These are phyloP conservation scores for Boletus bicolor DNA, from an alignment of 768 basidiomycete species.

Conservation along the genomic window DNA sequence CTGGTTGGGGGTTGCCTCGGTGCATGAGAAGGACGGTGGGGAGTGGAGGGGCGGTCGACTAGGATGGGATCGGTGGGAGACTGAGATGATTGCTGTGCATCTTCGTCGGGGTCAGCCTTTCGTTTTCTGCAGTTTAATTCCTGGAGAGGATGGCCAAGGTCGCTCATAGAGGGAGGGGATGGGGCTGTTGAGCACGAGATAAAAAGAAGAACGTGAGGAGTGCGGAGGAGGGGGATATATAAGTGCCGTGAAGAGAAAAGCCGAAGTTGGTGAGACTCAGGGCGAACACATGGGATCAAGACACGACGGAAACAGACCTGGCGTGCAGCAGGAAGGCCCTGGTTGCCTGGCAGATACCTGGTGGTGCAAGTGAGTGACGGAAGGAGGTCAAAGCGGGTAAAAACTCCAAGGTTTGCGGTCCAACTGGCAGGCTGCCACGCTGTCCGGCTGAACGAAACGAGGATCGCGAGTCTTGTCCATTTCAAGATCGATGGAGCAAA, in stretches of 20 bases:
- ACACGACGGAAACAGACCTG: constrained; percentile 27
- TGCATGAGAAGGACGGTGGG: constrained; percentile 29
- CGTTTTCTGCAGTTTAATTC: constrained; percentile 59
- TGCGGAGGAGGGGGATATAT: constrained; percentile 30
- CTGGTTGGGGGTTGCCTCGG: constrained; percentile 41
- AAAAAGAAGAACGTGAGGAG: constrained; percentile 14
- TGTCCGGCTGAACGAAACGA: constrained; percentile 25
- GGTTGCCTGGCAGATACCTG: constrained; percentile 32
- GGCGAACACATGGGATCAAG: constrained; percentile 30
- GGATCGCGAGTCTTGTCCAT: constrained; percentile 19
- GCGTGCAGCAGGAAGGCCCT: constrained; percentile 11
- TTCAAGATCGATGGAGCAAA: constrained; percentile 13
- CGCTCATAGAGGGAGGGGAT: constrained; percentile 48
- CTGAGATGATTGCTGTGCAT: constrained; percentile 27
- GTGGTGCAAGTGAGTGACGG: constrained; percentile 21
- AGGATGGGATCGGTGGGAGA: constrained; percentile 33
- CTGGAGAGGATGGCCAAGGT: constrained; percentile 53
- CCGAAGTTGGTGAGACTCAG: constrained; percentile 32
- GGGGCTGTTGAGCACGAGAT: constrained; percentile 11
- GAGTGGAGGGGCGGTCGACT: constrained; percentile 31
- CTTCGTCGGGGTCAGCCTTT: constrained; percentile 57
- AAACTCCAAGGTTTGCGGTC: constrained; percentile 6
- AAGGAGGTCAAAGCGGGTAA: constrained; percentile 26
- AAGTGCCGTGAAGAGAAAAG: constrained; percentile 20
- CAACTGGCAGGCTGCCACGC: constrained; percentile 33